Evolutionary conservation across 352 stramenopile genomes (phyloP).

Genomic region (Discostella stelligera): DNA sequence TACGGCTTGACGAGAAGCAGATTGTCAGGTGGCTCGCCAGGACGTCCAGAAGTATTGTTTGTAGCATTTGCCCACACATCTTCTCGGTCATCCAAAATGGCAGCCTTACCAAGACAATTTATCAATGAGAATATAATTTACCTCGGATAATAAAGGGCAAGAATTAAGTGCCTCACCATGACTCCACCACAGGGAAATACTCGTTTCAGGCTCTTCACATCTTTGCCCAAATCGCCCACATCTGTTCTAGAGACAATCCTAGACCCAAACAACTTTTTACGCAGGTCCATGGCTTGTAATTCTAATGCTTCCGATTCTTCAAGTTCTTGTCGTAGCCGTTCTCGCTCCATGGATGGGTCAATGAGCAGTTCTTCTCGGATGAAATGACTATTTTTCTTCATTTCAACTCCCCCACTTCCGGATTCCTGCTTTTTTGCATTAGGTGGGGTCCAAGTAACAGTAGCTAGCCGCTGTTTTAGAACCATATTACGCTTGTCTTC

Average conservation of each 20-base stretch:
- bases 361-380: constrained; percentile 2
- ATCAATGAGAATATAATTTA: constrained; percentile 1
- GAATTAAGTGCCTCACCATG: constrained; percentile 41
- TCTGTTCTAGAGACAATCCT: constrained; percentile 78
- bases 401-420: not conserved
- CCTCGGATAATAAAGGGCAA: not conserved
- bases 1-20: constrained; percentile 73
- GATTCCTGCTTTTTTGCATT: not conserved
- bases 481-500: no score
- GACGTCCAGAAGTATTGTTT: constrained; percentile 45
- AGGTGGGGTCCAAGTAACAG: not conserved
- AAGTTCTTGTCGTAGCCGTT: constrained; percentile 53
- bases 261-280: constrained; percentile 74
- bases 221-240: constrained; percentile 73
- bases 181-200: constrained; percentile 75
- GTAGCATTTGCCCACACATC: constrained; percentile 81
- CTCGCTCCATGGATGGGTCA: constrained; percentile 48
- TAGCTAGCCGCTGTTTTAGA: no score
- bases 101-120: constrained; percentile 31
- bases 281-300: constrained; percentile 53
- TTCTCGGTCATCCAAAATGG: constrained; percentile 80
- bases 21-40: constrained; percentile 76
- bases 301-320: constrained; percentile 63
- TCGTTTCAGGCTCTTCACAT: constrained; percentile 80
- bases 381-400: not conserved